A percentile compares a stretch with the other conserved stretches of the same genome.
These are phyloP conservation scores for Telfairia occidentalis DNA, from an alignment of 331 rosid species.

Conservation along the genomic window DNA sequence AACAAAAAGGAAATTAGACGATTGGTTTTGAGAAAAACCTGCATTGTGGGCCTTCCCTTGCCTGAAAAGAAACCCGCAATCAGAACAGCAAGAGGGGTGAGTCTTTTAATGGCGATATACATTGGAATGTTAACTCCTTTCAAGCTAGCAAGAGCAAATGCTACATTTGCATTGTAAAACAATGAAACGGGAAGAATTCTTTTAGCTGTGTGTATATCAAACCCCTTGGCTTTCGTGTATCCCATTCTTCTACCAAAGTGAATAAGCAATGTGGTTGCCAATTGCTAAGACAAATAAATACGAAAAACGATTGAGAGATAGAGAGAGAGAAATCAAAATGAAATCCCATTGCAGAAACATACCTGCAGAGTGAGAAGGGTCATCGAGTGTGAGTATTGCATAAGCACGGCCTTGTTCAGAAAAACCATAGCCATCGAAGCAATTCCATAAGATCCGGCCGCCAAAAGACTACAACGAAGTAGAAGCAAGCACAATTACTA, in stretches of 20 bases:
- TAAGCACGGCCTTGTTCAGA: slow-evolving; percentile 84
- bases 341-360: neutral
- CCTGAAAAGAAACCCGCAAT: slow-evolving; percentile 62
- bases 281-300: slow-evolving; percentile 42
- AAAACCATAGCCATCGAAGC: slow-evolving; percentile 98
- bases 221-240: slow-evolving; percentile 51
- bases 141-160: slow-evolving; percentile 96
- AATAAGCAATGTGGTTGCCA: slow-evolving; percentile 61
- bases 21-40: slow-evolving; percentile 25
- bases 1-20: too few species aligned
- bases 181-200: slow-evolving; percentile 72
- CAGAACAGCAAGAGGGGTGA: slow-evolving; percentile 93
- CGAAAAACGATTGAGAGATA: neutral
- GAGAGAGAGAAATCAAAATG: neutral
- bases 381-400: slow-evolving; percentile 79
- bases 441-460: slow-evolving; percentile 81
- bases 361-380: slow-evolving; percentile 96
- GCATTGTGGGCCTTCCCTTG: slow-evolving; percentile 63
- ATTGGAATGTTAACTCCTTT: slow-evolving; percentile 96
- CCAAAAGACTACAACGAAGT: slow-evolving; percentile 41
- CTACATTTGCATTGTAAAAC: slow-evolving; percentile 90
- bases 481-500: neutral
- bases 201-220: slow-evolving; percentile 60
- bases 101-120: slow-evolving; percentile 96
- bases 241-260: slow-evolving; percentile 60